Evolutionary conservation across 768 basidiomycete genomes (phyloP), one percentile per base, ranked within the genome.

Genomic region (Pisolithus orientalis): DNA sequence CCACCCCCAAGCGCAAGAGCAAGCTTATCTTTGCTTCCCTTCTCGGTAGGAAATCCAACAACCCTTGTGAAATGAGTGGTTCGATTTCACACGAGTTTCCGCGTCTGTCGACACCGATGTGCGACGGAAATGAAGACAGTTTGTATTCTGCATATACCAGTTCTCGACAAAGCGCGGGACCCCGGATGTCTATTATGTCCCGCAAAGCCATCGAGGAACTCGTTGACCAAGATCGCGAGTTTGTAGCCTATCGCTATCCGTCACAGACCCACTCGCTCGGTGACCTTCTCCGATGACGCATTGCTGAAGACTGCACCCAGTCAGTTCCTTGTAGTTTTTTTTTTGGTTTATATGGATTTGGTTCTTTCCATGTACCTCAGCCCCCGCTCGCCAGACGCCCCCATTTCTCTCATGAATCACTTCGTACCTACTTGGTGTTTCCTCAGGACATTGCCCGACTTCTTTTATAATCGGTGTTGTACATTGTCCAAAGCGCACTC

Each of bases 171-270:
- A 80, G 78, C 60, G 74, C 71, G 7, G 71, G 67, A 31, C 71
- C 80, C 45, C 75, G 85, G 49, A 74, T 83, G 74, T 87, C 85
- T 39, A 72, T 82, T 17, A 75, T 76, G 9, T 83, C 85, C 16
- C 78, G 84, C 51, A 90, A 83, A 72, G 82, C 82, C 44, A 74
- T 90, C 50, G 87, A 88, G 59, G 82, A 85, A 59, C 75, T 89
- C 21, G 87, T 93, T n/a, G 77, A 84, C n/a, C 90, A 88, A 67
- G 89, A 90, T 64, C 68, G 80, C 3, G 87, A 91, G 16, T 92
- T 93, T 62, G 83, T 92, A 54, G 87, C 90, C 4, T 91, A 92
- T 65, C 82, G 90, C 39, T 93, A 93, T 66, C 90, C 90, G 6
- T 90, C 89, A 13, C 80, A 75, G 56, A 84, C 87, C 58, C 84